These are phyloP conservation scores for Penicillium corylophilum DNA, from an alignment of 2,329 filamentous ascomycete genomes.

Conservation along the genomic window DNA sequence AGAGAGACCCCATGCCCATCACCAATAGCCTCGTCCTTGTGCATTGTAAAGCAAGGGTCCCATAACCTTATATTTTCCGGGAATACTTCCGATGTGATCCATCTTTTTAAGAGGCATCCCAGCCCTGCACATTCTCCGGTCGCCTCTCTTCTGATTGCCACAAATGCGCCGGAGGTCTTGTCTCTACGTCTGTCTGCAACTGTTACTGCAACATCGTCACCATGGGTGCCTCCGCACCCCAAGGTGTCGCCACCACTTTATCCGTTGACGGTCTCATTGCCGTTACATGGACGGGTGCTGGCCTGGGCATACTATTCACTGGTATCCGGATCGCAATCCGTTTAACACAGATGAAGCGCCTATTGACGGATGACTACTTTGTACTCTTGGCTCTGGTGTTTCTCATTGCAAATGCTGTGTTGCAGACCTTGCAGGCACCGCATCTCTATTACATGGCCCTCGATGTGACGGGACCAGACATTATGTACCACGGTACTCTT, in stretches of 20 bases:
- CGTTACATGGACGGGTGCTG: constrained; percentile 19
- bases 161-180: not conserved
- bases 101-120: not conserved
- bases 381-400: constrained; percentile 15
- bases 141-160: not conserved
- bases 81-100: not conserved
- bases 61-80: not conserved
- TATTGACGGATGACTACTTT: constrained; percentile 21
- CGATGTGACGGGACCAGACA: constrained; percentile 7
- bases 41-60: not conserved
- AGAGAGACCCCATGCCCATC: not conserved
- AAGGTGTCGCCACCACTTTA: constrained; percentile 12
- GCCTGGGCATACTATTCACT: constrained; percentile 16
- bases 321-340: constrained; percentile 15
- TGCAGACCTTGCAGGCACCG: constrained; percentile 21
- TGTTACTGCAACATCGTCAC: not conserved
- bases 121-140: not conserved
- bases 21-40: not conserved
- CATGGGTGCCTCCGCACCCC: not conserved
- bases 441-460: constrained; percentile 20
- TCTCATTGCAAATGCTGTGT: constrained; percentile 17
- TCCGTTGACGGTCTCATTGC: constrained; percentile 15
- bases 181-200: not conserved
- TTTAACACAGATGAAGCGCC: constrained; percentile 12
- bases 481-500: constrained; percentile 10